These are phyloP conservation scores for Coniochaeta prunicola DNA, from an alignment of 2,329 filamentous ascomycete species.

Conservation along the genomic window DNA sequence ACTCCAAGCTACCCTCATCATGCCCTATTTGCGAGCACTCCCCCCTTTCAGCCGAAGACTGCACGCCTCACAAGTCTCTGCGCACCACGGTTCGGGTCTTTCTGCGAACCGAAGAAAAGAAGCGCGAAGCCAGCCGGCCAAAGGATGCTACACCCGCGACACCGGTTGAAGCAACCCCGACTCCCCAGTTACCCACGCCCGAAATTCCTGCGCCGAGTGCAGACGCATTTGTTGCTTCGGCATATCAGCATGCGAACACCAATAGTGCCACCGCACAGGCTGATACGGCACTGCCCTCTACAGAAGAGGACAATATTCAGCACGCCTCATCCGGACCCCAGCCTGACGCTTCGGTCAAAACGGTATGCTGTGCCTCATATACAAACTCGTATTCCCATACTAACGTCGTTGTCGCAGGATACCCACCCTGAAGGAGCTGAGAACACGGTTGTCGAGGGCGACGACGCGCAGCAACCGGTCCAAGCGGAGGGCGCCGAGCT, in stretches of 20 bases:
- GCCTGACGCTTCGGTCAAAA: constrained; percentile 3
- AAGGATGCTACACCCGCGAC: constrained; percentile 35
- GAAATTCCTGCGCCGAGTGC: not conserved
- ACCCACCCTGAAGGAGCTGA: not conserved
- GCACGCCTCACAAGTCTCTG: constrained; percentile 83
- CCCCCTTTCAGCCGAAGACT: constrained; percentile 78
- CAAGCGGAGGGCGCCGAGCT: constrained; percentile 9
- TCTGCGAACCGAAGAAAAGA: constrained; percentile 84
- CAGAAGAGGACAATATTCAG: constrained; percentile 4
- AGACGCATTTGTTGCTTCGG: not conserved
- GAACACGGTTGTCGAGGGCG: not conserved
- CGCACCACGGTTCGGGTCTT: constrained; percentile 90
- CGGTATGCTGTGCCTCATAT: not conserved
- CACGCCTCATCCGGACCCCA: constrained; percentile 4
- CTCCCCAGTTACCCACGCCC: not conserved
- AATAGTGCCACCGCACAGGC: not conserved
- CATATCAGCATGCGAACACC: not conserved
- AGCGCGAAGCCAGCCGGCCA: constrained; percentile 59
- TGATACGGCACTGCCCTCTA: not conserved
- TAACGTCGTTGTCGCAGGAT: constrained; percentile 3
- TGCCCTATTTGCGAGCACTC: constrained; percentile 93
- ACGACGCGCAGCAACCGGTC: constrained; percentile 4
- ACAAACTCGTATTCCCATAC: not conserved
- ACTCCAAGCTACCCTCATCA: constrained; percentile 62
- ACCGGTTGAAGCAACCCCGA: constrained; percentile 32